Conservation (phyloP, 495 filamentous ascomycete genomes). For the Bacidia rubella region DNA sequence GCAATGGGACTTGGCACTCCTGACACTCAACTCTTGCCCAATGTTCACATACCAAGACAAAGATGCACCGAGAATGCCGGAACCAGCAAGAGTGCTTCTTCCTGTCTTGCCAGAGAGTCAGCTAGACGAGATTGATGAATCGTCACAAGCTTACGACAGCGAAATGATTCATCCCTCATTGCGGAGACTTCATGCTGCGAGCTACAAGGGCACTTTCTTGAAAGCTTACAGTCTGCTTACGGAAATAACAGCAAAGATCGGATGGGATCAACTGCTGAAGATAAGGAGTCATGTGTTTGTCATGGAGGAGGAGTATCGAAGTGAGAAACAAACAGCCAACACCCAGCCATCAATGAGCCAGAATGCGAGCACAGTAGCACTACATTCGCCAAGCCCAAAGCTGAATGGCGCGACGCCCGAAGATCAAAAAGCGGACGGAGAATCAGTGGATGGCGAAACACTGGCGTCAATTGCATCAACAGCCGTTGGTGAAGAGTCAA, state of each 20-base stretch:
- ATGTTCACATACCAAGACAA: slow-evolving; percentile 99
- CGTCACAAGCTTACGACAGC: slow-evolving; percentile 52
- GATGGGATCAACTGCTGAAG: slow-evolving; percentile 90
- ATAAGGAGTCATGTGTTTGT: slow-evolving; percentile 94
- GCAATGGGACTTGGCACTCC: slow-evolving; percentile 82
- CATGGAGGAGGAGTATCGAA: slow-evolving; percentile 97
- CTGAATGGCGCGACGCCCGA: slow-evolving; percentile 41
- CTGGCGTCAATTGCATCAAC: slow-evolving; percentile 20
- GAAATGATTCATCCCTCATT: slow-evolving; percentile 82
- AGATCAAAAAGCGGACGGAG: slow-evolving; percentile 29
- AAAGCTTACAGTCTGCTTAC: slow-evolving; percentile 90
- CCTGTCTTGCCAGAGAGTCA: slow-evolving; percentile 81
- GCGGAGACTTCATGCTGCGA: slow-evolving; percentile 71
- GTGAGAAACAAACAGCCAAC: slow-evolving; percentile 62
- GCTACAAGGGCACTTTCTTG: slow-evolving; percentile 86
- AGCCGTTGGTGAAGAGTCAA: slow-evolving; percentile 20
- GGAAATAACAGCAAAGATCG: slow-evolving; percentile 87
- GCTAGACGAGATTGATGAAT: slow-evolving; percentile 90
- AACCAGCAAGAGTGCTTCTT: slow-evolving; percentile 71
- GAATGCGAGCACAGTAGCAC: slow-evolving; percentile 62
- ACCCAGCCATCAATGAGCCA: slow-evolving; percentile 39
- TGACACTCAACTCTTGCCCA: slow-evolving; percentile 96
- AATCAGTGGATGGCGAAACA: slow-evolving; percentile 21
- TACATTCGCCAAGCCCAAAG: slow-evolving; percentile 49
- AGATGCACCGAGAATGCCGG: slow-evolving; percentile 85